Evolutionary conservation across 176 grass and related monocot species (phyloP).

Genomic region (Oryza longistaminata): DNA sequence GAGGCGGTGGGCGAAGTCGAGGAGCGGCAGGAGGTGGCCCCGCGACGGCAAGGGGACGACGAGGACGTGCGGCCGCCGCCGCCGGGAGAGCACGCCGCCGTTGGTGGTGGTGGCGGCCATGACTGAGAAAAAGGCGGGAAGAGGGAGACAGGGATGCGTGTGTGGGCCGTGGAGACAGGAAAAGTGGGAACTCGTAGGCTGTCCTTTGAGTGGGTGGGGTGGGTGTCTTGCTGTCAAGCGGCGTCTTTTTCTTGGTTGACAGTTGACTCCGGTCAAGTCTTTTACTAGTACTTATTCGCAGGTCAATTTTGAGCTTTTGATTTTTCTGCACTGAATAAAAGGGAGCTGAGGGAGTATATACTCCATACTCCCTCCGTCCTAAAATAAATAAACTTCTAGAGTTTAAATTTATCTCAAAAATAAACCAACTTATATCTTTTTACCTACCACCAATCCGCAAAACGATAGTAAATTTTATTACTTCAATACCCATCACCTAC

Average conservation of each 20-base stretch:
- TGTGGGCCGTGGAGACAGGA: background rate
- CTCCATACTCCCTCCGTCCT: too few relatives aligned
- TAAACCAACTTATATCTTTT: too few relatives aligned
- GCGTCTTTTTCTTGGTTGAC: background rate
- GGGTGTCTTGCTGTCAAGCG: background rate
- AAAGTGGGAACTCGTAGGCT: background rate
- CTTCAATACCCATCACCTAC: too few relatives aligned
- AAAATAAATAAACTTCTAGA: too few relatives aligned
- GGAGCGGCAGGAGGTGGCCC: conserved; percentile 48
- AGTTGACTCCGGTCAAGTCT: too few relatives aligned
- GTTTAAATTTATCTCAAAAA: too few relatives aligned
- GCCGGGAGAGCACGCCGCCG: background rate
- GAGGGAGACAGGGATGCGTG: background rate
- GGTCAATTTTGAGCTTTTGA: too few relatives aligned
- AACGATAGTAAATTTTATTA: too few relatives aligned
- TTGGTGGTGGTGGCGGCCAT: background rate
- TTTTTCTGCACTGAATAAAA: too few relatives aligned
- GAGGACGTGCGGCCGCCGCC: conserved; percentile 21
- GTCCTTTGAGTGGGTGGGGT: background rate
- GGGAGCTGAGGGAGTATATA: too few relatives aligned
- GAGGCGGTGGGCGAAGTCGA: conserved; percentile 38
- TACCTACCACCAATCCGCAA: too few relatives aligned
- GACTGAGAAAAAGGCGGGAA: background rate
- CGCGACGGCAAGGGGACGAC: conserved; percentile 42
- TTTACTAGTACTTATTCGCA: too few relatives aligned